Base-by-base conservation (phyloP, 108 stramenopile species). In the Cylindrotheca closterium region DNA sequence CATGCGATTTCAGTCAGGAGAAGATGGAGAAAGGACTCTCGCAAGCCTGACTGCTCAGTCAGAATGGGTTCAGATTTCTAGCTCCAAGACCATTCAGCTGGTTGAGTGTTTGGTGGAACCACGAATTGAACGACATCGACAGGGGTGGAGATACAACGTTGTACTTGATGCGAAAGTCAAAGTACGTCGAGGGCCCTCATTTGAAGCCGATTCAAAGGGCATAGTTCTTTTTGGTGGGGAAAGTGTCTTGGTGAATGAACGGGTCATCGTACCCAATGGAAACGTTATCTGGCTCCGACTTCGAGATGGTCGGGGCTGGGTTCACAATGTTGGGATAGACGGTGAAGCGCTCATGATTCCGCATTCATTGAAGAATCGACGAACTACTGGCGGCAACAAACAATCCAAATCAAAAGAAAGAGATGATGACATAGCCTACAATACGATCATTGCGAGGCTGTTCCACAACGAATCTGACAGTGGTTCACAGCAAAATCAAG, bases 41-140 rank as follows among this genome's bases (percentile, higher is more conserved):
- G 49, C 79, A 34, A 68, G 80, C 29, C 46, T 87, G 50, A 79
- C 82, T 21, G 54, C 60, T 12, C 84, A 79, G 53, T 83, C 89
- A 3, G 92, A 94, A 70, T 94, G 92, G 92, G 92, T 91, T 17
- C 78, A 85, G 46, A 78, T 94, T 15, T 78, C 77, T 60, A 60
- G 74, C 26, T 56, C 68, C 18, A 79, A 76, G 2, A 70, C 82
- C 12, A 52, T 76, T 4, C 79, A 70, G 52, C 72, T 94, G 32
- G 88, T 89, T 58, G 87, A 91, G 63, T 91, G 89, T 47, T 70
- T 68, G 4, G 26, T 59, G 22, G 80, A 79, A 27, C 79, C 79
- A 10, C 62, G 60, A 7, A 89, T 94, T 49, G 86, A 89, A 50
- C 81, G 92, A 15, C 78, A 89, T 61, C 70, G 77, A 49, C 73